phyloP scores from a whole-genome alignment of 1,139 yeast genomes.

The Pneumocystis jirovecii region DNA sequence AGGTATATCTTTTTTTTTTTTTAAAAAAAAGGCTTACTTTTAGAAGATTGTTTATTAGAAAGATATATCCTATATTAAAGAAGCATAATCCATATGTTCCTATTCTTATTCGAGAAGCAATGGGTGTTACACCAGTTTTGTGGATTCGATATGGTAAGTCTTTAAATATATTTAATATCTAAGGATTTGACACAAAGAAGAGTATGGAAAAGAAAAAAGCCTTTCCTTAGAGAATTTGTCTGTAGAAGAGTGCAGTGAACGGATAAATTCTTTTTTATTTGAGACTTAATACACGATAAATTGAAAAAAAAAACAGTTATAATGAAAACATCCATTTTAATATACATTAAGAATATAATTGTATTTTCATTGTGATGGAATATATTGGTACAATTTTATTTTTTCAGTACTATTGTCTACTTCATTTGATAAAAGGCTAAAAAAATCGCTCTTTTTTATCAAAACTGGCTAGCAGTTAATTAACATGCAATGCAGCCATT shows the following conservation, averaged over 20 bases:
- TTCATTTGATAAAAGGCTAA: too few species aligned
- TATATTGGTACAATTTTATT: not conserved
- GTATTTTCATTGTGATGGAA: not conserved
- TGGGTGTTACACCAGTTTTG: conserved; percentile 55
- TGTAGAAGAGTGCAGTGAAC: not conserved
- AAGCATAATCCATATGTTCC: conserved; percentile 44
- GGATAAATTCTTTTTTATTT: not conserved
- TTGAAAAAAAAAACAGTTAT: not conserved
- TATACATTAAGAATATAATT: not conserved
- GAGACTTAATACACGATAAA: not conserved
- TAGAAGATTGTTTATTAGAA: conserved; percentile 25
- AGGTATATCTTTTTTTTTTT: conserved; percentile 24
- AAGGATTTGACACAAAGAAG: not conserved
- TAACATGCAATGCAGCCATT: too few species aligned
- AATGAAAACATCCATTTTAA: not conserved
- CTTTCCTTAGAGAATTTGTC: not conserved
- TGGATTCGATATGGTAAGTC: conserved; percentile 47
- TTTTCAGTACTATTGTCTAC: too few species aligned
- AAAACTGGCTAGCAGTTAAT: too few species aligned
- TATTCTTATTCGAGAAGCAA: conserved; percentile 60
- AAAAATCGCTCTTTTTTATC: too few species aligned
- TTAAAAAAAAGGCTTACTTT: conserved; percentile 32
- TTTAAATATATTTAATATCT: not conserved
- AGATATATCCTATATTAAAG: conserved; percentile 49
- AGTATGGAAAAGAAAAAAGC: not conserved